phyloP scores from a whole-genome alignment of 148 eudicot genomes.

The Euryodendron excelsum region DNA sequence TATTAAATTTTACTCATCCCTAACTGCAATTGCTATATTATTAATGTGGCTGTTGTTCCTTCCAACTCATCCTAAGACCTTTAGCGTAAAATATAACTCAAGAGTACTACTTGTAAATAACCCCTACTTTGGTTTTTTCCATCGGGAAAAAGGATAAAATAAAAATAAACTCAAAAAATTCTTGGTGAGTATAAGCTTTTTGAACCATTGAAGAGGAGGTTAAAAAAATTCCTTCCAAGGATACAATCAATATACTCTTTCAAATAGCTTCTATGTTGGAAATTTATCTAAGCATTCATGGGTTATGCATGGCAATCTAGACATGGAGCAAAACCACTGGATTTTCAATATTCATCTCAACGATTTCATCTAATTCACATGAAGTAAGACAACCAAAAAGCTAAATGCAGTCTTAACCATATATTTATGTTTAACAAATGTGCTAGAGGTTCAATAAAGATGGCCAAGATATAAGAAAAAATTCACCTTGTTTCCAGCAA shows the following conservation, averaged over 20 bases:
- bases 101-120: too few relatives aligned
- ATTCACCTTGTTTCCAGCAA: constrained; percentile 92
- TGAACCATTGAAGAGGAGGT: not conserved
- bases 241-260: not conserved
- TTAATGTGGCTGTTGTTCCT: too few relatives aligned
- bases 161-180: too few relatives aligned
- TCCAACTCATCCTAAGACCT: too few relatives aligned
- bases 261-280: not conserved
- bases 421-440: not conserved
- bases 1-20: too few relatives aligned
- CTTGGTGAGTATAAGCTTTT: not conserved
- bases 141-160: too few relatives aligned
- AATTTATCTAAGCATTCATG: not conserved
- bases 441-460: not conserved
- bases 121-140: not conserved
- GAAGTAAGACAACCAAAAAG: constrained; percentile 1
- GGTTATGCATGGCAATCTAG: not conserved
- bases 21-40: too few relatives aligned
- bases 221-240: not conserved
- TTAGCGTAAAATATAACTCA: too few relatives aligned
- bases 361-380: not conserved
- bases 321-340: not conserved
- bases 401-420: not conserved
- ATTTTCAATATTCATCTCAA: constrained; percentile 3
- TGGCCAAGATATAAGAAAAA: constrained; percentile 3